phyloP scores from a whole-genome alignment of 2,329 filamentous ascomycete genomes.

The Hymenoscyphus repandus region DNA sequence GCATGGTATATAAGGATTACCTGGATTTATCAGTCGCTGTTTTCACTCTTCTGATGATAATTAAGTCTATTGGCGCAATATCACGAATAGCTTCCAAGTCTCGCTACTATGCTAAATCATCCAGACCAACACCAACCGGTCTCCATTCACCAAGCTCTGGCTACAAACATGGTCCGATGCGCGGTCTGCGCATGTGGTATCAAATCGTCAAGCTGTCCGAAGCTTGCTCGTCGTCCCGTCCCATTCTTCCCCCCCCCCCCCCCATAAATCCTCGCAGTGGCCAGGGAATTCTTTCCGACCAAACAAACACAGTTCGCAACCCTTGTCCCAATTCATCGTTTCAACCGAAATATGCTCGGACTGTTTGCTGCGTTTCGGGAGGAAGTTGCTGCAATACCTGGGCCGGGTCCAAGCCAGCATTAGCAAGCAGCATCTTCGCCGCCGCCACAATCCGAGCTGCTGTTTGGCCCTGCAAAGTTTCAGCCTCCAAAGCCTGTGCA shows the following conservation, averaged over 20 bases:
- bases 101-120: conserved; percentile 14
- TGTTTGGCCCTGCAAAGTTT: conserved; percentile 81
- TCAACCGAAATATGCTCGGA: conserved; percentile 73
- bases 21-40: neutral
- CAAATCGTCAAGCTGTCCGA: conserved; percentile 13
- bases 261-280: neutral
- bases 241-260: neutral
- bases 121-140: conserved; percentile 3
- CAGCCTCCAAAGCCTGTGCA: conserved; percentile 82
- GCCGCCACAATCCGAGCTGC: conserved; percentile 70
- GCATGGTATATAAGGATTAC: too few relatives aligned
- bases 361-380: conserved; percentile 73
- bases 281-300: too few relatives aligned
- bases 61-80: neutral
- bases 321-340: neutral
- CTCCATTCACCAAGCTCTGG: conserved; percentile 9
- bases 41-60: neutral
- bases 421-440: conserved; percentile 71
- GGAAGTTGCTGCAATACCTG: conserved; percentile 71
- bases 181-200: conserved; percentile 26
- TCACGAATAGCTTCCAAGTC: too few relatives aligned
- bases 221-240: conserved; percentile 10
- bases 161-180: too few relatives aligned
- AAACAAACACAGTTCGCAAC: neutral
- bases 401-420: conserved; percentile 68